A percentile compares a stretch with the other conserved stretches of the same genome.
Evolutionary conservation across 148 eudicot genomes (phyloP).

Genomic region (Bassia scoparia): DNA sequence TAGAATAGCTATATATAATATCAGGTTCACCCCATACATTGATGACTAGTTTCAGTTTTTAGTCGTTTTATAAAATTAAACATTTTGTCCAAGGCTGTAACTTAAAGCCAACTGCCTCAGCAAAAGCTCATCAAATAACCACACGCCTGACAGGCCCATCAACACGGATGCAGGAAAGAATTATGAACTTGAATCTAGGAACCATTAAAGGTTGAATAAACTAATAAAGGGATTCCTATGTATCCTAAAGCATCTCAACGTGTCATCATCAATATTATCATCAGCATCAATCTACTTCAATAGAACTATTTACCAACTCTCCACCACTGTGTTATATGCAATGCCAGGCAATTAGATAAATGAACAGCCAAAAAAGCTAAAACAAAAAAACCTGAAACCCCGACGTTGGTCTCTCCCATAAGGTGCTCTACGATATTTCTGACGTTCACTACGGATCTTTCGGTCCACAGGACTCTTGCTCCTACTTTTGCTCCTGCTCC

Average conservation of each 20-base stretch:
- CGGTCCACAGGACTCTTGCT: conserved; percentile 64
- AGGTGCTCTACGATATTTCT: conserved; percentile 66
- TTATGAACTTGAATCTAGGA: neutral
- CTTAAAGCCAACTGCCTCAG: neutral
- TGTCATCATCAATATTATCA: neutral
- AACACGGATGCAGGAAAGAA: neutral
- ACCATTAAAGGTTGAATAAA: neutral
- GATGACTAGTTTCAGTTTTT: neutral
- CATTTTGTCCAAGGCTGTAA: neutral
- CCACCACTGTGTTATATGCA: neutral
- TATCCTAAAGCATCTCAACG: neutral
- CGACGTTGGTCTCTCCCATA: conserved; percentile 64
- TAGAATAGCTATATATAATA: neutral
- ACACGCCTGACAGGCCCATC: neutral
- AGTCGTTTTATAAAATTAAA: neutral
- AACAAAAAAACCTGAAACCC: conserved; percentile 74
- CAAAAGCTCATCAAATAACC: neutral
- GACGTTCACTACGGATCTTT: conserved; percentile 57
- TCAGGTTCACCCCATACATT: neutral
- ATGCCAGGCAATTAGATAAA: neutral
- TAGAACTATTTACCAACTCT: neutral
- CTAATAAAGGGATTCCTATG: too few species aligned
- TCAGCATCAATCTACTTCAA: neutral
- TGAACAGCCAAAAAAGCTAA: conserved; percentile 16
- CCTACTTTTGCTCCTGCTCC: too few species aligned